Conservation (phyloP, 2,329 filamentous ascomycete genomes). For the Tolypocladium ophioglossoides region DNA sequence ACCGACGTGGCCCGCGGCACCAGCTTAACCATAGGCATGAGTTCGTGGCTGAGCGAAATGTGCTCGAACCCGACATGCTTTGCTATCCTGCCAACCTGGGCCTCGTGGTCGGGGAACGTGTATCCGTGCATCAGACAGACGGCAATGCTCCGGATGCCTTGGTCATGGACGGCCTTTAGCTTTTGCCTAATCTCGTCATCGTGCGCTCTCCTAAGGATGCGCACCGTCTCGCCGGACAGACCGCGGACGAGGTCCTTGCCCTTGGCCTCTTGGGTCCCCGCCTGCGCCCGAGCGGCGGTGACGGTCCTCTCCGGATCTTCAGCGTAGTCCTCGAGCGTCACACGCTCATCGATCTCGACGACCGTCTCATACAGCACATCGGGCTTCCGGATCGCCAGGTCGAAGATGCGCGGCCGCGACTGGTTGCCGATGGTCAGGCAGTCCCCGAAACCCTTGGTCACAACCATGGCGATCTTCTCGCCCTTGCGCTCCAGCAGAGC, state of each 20-base stretch:
- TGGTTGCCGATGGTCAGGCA: slow-evolving; percentile 65
- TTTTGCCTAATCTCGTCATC: slow-evolving; percentile 42
- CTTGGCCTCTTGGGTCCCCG: slow-evolving; percentile 26
- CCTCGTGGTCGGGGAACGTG: slow-evolving; percentile 46
- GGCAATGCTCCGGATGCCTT: slow-evolving; percentile 40
- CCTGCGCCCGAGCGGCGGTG: slow-evolving; percentile 3
- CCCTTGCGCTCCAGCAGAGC: slow-evolving; percentile 67
- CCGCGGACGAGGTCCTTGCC: slow-evolving; percentile 53
- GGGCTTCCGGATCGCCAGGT: slow-evolving; percentile 57
- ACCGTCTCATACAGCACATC: slow-evolving; percentile 61
- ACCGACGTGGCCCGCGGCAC: slow-evolving; percentile 31
- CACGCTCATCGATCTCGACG: slow-evolving; percentile 63
- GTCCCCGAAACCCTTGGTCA: slow-evolving; percentile 64
- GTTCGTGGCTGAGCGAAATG: slow-evolving; percentile 24
- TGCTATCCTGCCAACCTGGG: slow-evolving; percentile 23
- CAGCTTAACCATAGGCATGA: slow-evolving; percentile 32
- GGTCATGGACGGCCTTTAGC: slow-evolving; percentile 48
- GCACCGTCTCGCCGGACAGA: slow-evolving; percentile 57
- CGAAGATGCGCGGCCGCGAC: slow-evolving; percentile 61
- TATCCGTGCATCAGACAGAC: slow-evolving; percentile 70
- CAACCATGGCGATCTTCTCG: slow-evolving; percentile 58
- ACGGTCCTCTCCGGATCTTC: slow-evolving; percentile 43
- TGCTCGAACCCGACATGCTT: slow-evolving; percentile 28
- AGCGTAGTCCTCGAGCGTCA: slow-evolving; percentile 63
- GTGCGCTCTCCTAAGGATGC: slow-evolving; percentile 52